phyloP scores from a whole-genome alignment of 2,329 filamentous ascomycete genomes.

The Fusarium poae region DNA sequence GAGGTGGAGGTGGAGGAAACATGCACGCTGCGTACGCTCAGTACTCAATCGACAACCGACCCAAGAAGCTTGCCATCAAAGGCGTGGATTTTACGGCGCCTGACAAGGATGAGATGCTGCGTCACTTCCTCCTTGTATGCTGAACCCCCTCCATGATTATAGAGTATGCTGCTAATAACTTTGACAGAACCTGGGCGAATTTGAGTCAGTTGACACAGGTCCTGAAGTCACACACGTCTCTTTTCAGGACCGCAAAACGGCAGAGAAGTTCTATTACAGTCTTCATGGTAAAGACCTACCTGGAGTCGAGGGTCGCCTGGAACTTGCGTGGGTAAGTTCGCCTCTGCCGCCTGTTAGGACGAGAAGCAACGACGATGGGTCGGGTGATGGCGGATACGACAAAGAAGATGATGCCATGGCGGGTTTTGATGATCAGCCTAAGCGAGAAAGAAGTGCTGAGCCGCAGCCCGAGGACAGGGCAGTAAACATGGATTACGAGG shows the following conservation, averaged over 20 bases:
- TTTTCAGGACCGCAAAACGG: slow-evolving; percentile 77
- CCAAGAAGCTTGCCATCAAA: slow-evolving; percentile 74
- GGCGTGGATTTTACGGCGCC: slow-evolving; percentile 73
- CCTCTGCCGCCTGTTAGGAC: slow-evolving; percentile 46
- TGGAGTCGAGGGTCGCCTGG: slow-evolving; percentile 71
- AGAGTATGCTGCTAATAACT: slow-evolving; percentile 9
- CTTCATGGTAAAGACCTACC: slow-evolving; percentile 70
- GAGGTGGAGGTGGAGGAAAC: slow-evolving; percentile 56
- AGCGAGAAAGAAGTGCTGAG: slow-evolving; percentile 27
- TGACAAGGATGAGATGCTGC: slow-evolving; percentile 75
- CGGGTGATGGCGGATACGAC: slow-evolving; percentile 37
- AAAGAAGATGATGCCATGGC: slow-evolving; percentile 48
- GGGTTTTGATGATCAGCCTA: slow-evolving; percentile 40
- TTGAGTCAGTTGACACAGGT: slow-evolving; percentile 67
- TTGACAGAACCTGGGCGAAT: slow-evolving; percentile 71
- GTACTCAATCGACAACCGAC: slow-evolving; percentile 81
- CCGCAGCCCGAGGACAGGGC: slow-evolving; percentile 50
- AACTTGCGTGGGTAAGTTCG: slow-evolving; percentile 71
- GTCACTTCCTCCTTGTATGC: slow-evolving; percentile 78
- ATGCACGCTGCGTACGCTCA: slow-evolving; percentile 69
- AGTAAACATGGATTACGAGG: slow-evolving; percentile 66
- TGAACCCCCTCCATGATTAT: background rate
- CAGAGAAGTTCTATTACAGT: slow-evolving; percentile 75
- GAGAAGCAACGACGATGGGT: slow-evolving; percentile 22
- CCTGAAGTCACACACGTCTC: slow-evolving; percentile 65